A percentile compares a stretch with the other conserved stretches of the same genome.
phyloP scores from a whole-genome alignment of 2,329 filamentous ascomycete species.

The Aureobasidium mangrovei region DNA sequence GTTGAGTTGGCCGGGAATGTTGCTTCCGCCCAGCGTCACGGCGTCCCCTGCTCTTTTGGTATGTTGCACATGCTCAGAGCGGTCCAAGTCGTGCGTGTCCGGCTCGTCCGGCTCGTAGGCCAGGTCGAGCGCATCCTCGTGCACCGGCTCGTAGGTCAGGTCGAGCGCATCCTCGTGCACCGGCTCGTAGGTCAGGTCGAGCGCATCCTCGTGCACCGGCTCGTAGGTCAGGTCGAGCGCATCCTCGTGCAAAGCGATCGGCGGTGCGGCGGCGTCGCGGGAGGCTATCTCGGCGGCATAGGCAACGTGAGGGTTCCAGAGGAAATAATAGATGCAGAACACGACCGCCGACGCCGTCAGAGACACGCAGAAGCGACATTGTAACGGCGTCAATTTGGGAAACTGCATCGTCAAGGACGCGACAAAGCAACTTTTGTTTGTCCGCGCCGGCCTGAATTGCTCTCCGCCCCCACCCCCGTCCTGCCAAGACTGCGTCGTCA shows the following conservation, averaged over 20 bases:
- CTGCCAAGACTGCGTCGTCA: constrained; percentile 5
- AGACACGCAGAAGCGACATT: constrained; percentile 63
- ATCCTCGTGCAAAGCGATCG: constrained; percentile 3
- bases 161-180: no score
- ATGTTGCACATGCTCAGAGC: background rate
- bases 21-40: constrained; percentile 42
- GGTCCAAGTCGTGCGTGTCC: constrained; percentile 35
- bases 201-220: constrained; percentile 10
- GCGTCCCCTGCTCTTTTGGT: constrained; percentile 13
- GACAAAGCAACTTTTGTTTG: background rate
- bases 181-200: background rate
- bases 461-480: background rate
- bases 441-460: background rate
- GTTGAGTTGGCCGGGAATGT: constrained; percentile 52
- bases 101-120: constrained; percentile 21
- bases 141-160: no score
- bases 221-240: background rate
- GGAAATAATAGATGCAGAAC: constrained; percentile 51
- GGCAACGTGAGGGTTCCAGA: constrained; percentile 52
- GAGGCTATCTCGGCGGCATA: constrained; percentile 49
- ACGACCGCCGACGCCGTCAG: constrained; percentile 52
- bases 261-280: constrained; percentile 19
- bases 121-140: constrained; percentile 14
- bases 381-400: constrained; percentile 55
- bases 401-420: constrained; percentile 26